These are phyloP conservation scores for Exidia glandulosa DNA, from an alignment of 768 basidiomycete genomes.

Conservation along the genomic window DNA sequence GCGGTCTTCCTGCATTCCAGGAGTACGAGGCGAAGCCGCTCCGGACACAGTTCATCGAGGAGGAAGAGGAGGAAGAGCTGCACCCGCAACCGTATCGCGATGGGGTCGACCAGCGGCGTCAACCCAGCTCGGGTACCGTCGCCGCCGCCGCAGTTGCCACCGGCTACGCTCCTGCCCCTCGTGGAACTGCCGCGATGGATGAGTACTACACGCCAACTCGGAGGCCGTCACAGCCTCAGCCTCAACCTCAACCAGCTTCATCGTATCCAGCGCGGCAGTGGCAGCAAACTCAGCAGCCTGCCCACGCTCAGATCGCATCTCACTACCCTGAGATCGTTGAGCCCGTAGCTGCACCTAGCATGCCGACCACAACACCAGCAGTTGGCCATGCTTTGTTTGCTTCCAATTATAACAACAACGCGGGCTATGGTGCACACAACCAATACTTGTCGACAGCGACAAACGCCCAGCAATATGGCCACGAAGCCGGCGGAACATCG, in stretches of 20 bases:
- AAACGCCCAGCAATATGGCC: slow-evolving; percentile 32
- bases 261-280: slow-evolving; percentile 30
- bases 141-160: slow-evolving; percentile 18
- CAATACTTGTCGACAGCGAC: slow-evolving; percentile 1
- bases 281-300: slow-evolving; percentile 25
- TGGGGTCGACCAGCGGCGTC: slow-evolving; percentile 12
- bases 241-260: slow-evolving; percentile 28
- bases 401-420: slow-evolving; percentile 1
- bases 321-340: slow-evolving; percentile 30
- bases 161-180: slow-evolving; percentile 55
- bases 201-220: slow-evolving; percentile 46
- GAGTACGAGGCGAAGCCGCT: slow-evolving; percentile 61
- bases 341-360: slow-evolving; percentile 11
- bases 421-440: neutral
- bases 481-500: slow-evolving; percentile 38
- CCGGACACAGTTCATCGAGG: slow-evolving; percentile 47
- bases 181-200: slow-evolving; percentile 62
- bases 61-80: slow-evolving; percentile 26
- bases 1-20: slow-evolving; percentile 63
- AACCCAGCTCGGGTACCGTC: slow-evolving; percentile 19
- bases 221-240: neutral
- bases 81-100: slow-evolving; percentile 20
- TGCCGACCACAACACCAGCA: neutral
- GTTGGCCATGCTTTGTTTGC: neutral
- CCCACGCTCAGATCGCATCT: slow-evolving; percentile 29